These are phyloP conservation scores for Quercus cerris DNA, from an alignment of 306 rosid genomes.

Conservation along the genomic window DNA sequence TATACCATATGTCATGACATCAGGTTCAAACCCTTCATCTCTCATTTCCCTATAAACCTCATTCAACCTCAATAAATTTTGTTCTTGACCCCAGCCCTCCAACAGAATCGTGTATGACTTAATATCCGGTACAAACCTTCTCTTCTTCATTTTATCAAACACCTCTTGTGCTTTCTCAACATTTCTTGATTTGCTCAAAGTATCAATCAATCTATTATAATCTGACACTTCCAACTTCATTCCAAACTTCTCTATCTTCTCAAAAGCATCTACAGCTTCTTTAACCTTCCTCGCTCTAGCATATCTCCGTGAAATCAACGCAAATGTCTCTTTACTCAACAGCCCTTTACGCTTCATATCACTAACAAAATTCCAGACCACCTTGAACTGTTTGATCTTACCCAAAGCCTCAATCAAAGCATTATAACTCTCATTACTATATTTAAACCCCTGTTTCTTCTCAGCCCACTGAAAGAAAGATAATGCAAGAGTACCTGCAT, in stretches of 20 bases:
- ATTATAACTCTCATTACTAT: constrained; percentile 51
- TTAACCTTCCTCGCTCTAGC: constrained; percentile 57
- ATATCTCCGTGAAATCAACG: constrained; percentile 58
- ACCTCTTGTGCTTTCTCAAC: constrained; percentile 68
- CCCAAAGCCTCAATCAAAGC: constrained; percentile 73
- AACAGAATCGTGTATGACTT: constrained; percentile 70
- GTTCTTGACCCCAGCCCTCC: constrained; percentile 86
- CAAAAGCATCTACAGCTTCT: constrained; percentile 60
- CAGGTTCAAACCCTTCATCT: constrained; percentile 65
- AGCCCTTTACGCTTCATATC: constrained; percentile 63
- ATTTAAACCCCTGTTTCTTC: constrained; percentile 57
- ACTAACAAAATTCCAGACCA: constrained; percentile 66
- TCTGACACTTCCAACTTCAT: constrained; percentile 53
- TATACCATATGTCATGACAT: constrained; percentile 75
- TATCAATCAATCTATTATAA: constrained; percentile 64
- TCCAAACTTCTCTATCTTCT: constrained; percentile 69
- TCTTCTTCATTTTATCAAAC: constrained; percentile 69
- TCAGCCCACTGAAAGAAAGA: constrained; percentile 83
- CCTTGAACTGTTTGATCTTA: constrained; percentile 76
- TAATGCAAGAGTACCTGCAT: constrained; percentile 72
- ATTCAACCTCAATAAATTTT: constrained; percentile 55
- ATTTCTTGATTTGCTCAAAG: constrained; percentile 57
- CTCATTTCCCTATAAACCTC: constrained; percentile 81
- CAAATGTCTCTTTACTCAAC: constrained; percentile 56
- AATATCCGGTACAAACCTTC: constrained; percentile 57